Evolutionary conservation across 495 filamentous ascomycete species (phyloP).

Genomic region (Saxophila tyrrhenica): DNA sequence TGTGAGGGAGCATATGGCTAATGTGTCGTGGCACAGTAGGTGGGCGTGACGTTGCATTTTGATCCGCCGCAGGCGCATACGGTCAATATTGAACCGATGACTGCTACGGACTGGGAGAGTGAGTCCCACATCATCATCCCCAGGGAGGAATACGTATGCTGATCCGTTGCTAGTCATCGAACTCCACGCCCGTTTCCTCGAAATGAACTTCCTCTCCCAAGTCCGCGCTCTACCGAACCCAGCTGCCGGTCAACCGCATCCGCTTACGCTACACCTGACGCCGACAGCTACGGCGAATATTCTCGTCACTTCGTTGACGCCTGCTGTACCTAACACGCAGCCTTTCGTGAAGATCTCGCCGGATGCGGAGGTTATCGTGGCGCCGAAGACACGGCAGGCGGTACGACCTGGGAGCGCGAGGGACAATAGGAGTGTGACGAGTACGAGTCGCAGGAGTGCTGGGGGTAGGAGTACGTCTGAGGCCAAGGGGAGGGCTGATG

Average conservation of each 20-base stretch:
- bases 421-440: conserved; percentile 62
- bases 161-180: conserved; percentile 58
- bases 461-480: conserved; percentile 57
- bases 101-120: conserved; percentile 89
- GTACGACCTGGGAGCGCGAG: conserved; percentile 34
- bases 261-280: conserved; percentile 83
- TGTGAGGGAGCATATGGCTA: background rate
- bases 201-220: conserved; percentile 86
- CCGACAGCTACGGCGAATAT: conserved; percentile 94
- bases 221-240: conserved; percentile 88
- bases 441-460: conserved; percentile 55
- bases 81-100: conserved; percentile 90
- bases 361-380: conserved; percentile 92
- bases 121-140: conserved; percentile 22
- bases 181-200: conserved; percentile 85
- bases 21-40: conserved; percentile 32
- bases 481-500: conserved; percentile 35
- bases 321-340: conserved; percentile 53
- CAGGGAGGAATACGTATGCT: background rate
- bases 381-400: conserved; percentile 69
- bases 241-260: conserved; percentile 52
- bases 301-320: conserved; percentile 64
- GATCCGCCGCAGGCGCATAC: conserved; percentile 85
- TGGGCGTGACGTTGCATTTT: conserved; percentile 61
- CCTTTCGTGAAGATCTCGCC: conserved; percentile 85